A percentile compares a stretch with the other conserved stretches of the same genome.
Evolutionary conservation across 2,329 filamentous ascomycete species (phyloP).

Genomic region (Colletotrichum australisinense): DNA sequence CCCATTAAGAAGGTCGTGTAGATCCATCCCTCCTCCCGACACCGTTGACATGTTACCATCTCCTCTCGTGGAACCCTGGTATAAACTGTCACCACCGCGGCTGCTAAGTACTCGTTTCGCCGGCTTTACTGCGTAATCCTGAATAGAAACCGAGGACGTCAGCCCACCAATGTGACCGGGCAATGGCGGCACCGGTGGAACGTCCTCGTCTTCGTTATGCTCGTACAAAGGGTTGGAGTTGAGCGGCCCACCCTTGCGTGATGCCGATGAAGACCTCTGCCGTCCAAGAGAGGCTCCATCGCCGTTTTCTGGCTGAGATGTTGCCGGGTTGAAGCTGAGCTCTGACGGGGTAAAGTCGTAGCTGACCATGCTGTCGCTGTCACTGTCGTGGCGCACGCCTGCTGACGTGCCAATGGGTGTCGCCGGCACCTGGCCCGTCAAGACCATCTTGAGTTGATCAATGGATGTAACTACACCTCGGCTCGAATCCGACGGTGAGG

Average conservation of each 20-base stretch:
- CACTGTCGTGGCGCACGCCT: constrained; percentile 61
- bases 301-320: constrained; percentile 39
- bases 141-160: constrained; percentile 45
- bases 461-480: constrained; percentile 68
- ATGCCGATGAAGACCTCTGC: constrained; percentile 48
- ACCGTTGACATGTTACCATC: constrained; percentile 47
- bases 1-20: constrained; percentile 60
- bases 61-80: constrained; percentile 26
- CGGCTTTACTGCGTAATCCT: constrained; percentile 49
- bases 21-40: constrained; percentile 54
- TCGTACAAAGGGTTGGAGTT: constrained; percentile 55
- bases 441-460: constrained; percentile 71
- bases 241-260: constrained; percentile 53
- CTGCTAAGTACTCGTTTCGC: constrained; percentile 54
- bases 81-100: constrained; percentile 52
- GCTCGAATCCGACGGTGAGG: constrained; percentile 54
- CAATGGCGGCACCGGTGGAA: constrained; percentile 68
- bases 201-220: constrained; percentile 48
- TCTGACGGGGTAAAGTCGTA: constrained; percentile 77
- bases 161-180: constrained; percentile 50
- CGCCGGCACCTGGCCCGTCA: constrained; percentile 61
- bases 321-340: constrained; percentile 66
- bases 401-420: constrained; percentile 53
- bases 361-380: constrained; percentile 77
- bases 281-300: constrained; percentile 42